Percentiles rank a stretch among this genome's conserved stretches.
phyloP scores from a whole-genome alignment of 2,329 filamentous ascomycete species.

The Byssochlamys sp. region DNA sequence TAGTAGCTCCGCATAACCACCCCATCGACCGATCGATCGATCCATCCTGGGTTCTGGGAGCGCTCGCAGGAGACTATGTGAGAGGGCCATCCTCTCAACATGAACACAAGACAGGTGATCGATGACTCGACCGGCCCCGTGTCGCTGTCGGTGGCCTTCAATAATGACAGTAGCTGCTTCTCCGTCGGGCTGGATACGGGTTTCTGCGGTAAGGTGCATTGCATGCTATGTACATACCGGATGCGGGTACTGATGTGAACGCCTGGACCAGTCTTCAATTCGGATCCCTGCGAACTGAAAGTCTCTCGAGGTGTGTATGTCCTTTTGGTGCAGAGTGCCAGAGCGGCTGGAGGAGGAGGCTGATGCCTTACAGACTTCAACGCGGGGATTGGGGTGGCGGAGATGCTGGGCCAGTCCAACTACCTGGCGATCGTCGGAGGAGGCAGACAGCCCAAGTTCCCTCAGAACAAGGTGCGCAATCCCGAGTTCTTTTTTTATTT shows the following conservation, averaged over 20 bases:
- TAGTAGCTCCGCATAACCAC: neutral
- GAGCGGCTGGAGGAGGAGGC: neutral
- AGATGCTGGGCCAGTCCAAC: constrained; percentile 79
- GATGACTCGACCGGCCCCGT: constrained; percentile 64
- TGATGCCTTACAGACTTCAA: constrained; percentile 53
- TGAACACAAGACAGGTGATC: constrained; percentile 84
- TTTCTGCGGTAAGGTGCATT: constrained; percentile 59
- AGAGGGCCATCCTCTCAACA: constrained; percentile 32
- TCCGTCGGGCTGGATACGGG: constrained; percentile 77
- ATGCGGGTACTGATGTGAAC: constrained; percentile 9
- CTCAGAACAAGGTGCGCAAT: constrained; percentile 64
- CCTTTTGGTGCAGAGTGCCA: neutral
- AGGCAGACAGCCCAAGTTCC: constrained; percentile 73
- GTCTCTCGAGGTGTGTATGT: constrained; percentile 45
- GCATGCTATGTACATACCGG: neutral
- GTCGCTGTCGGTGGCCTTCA: constrained; percentile 77
- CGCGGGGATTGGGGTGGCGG: constrained; percentile 68
- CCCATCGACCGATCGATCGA: neutral
- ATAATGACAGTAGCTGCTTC: constrained; percentile 74
- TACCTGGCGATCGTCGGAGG: constrained; percentile 85
- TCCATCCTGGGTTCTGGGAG: neutral
- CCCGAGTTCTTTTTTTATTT: neutral
- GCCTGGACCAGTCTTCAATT: constrained; percentile 53
- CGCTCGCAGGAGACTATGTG: neutral
- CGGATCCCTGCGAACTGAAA: constrained; percentile 61